Evolutionary conservation across 2,329 filamentous ascomycete genomes (phyloP).

Genomic region (Cladosporium halotolerans): DNA sequence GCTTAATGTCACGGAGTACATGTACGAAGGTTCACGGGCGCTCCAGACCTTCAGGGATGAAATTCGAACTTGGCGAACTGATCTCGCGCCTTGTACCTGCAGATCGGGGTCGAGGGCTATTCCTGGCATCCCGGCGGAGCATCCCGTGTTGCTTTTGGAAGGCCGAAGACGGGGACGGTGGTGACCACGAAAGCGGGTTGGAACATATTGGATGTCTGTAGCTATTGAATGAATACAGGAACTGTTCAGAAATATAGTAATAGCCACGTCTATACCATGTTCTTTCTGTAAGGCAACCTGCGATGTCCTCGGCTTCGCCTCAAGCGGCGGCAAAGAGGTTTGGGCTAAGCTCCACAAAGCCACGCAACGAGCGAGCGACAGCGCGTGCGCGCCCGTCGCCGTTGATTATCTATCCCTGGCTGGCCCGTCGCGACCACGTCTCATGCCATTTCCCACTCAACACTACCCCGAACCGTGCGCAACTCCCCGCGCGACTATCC

Average conservation of each 20-base stretch:
- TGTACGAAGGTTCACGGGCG: too few relatives aligned
- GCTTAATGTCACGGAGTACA: too few relatives aligned
- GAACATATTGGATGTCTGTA: neutral
- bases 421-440: slow-evolving; percentile 8
- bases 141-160: neutral
- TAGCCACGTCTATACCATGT: too few relatives aligned
- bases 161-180: neutral
- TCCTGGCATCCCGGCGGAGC: neutral
- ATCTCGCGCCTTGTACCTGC: neutral
- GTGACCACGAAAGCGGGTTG: neutral
- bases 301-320: too few relatives aligned
- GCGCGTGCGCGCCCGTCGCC: neutral
- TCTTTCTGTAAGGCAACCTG: too few relatives aligned
- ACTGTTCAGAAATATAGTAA: too few relatives aligned
- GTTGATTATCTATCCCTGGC: slow-evolving; percentile 3
- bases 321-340: too few relatives aligned
- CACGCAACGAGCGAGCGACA: slow-evolving; percentile 1
- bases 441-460: neutral
- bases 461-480: neutral
- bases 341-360: slow-evolving; percentile 8
- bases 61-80: too few relatives aligned
- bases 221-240: too few relatives aligned
- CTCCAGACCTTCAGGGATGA: too few relatives aligned
- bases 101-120: neutral
- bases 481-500: neutral